Evolutionary conservation across 2,329 filamentous ascomycete genomes (phyloP).

Genomic region (Trichoderma endophyticum): DNA sequence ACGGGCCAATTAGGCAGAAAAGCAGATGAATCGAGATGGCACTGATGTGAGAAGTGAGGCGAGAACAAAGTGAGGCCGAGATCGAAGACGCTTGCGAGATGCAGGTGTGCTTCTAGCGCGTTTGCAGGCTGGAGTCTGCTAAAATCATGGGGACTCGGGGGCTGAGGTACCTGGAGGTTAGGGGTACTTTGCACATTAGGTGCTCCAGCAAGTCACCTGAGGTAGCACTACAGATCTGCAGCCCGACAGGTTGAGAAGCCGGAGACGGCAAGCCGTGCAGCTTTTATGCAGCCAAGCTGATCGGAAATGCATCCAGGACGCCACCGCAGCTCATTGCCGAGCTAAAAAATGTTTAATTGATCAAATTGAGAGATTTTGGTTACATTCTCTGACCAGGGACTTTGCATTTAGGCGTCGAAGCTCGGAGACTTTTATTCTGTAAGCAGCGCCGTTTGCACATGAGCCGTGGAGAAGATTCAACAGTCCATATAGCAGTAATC

Average conservation of each 20-base stretch:
- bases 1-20: neutral
- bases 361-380: neutral
- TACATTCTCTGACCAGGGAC: neutral
- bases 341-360: neutral
- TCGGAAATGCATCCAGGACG: constrained; percentile 13
- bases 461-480: neutral
- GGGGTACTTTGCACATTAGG: neutral
- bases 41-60: neutral
- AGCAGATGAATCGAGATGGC: neutral
- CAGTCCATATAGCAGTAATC: neutral
- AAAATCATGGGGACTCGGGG: neutral
- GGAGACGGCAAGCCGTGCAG: constrained; percentile 7
- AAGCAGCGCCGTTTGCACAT: neutral
- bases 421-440: neutral
- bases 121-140: neutral
- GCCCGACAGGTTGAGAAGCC: neutral
- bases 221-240: neutral
- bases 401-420: neutral
- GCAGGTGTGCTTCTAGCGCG: neutral
- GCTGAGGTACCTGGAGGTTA: neutral
- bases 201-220: neutral
- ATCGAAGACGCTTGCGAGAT: neutral
- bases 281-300: constrained; percentile 12
- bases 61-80: neutral
- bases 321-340: constrained; percentile 1